Base-by-base conservation (phyloP, 441 rosid genomes). In the Kokia cookei region DNA sequence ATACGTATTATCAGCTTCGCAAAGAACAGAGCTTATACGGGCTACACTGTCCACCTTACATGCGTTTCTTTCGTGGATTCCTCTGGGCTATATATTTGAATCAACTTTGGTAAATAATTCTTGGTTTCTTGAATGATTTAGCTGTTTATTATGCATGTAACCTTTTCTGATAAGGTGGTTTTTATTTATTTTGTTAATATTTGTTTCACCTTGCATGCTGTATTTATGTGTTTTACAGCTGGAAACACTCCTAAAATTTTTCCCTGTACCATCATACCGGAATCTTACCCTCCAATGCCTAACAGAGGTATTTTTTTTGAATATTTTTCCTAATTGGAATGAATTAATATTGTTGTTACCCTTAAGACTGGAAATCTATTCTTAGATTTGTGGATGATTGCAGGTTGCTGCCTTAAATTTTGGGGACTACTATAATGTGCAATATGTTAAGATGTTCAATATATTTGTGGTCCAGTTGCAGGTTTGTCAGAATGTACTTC, bases 1-100 rank as follows among this genome's bases (percentile, higher is more conserved):
- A 71, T 97, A 94, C 78, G 97, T 97, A 48, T 90, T 97, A 57
- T 97, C 99, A 69, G 98, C 92, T 53, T 97, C 99, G 68, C 98
- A 94, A 81, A 93, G 98, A 84, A 84, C 91, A 74, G 99, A 97
- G 85, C 99, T 94, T 73, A 86, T 93, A 77, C 91, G 97, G 43
- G 98, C 99, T 64, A 97, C 99, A 3, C 79, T 97, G 60, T 89
- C 99, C 67, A 93, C 99, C 11, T 79, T 97, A 83, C 99, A 94
- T 88, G 99, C 99, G 73, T 97, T 91, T 80, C 99, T 97, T 79
- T 97, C 99, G 4, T 94, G 99, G 99, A 97, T 97, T 73, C 99
- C 99, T 2, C 75, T 97, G 84, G 99, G 99, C 81, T 97, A 97
- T 84, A 97, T 97, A 75, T 97, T 97, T 86, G 99, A 97, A 81